Conservation (phyloP, 345 rosid species). For the Eucalyptus sp. region DNA sequence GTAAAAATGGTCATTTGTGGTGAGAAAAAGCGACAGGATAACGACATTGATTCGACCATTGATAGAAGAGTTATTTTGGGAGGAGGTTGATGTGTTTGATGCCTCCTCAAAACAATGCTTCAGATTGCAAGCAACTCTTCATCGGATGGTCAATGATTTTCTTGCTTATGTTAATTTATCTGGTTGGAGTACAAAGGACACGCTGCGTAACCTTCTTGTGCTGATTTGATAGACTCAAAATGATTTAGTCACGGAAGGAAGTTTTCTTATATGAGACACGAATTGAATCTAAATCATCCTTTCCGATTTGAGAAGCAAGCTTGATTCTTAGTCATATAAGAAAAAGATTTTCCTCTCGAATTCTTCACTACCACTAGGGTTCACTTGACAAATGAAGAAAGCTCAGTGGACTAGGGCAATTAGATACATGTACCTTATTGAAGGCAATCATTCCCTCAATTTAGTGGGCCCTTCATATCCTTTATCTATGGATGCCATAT, state of each 20-base stretch:
- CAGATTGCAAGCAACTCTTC: background rate
- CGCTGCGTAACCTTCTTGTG: background rate
- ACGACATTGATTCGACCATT: background rate
- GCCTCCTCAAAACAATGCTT: background rate
- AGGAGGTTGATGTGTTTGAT: background rate
- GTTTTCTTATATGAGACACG: background rate
- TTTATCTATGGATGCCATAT: no score
- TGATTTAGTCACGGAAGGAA: background rate
- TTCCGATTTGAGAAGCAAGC: background rate
- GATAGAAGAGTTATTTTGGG: background rate
- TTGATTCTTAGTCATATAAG: no score
- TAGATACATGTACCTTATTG: no score
- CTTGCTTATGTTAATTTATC: background rate
- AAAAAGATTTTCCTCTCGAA: no score
- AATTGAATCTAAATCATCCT: background rate
- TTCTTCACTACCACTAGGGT: no score
- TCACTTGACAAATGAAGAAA: no score
- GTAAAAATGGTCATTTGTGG: background rate
- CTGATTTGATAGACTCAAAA: background rate
- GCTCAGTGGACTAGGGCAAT: no score
- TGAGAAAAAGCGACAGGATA: no score
- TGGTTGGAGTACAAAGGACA: background rate
- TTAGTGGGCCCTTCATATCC: no score
- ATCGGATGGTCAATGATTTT: no score
- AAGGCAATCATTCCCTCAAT: no score